Percentiles rank a stretch among this genome's conserved stretches.
Evolutionary conservation across 371 early-diverging fungal genomes (phyloP).

Genomic region (Actinomucor elegans): DNA sequence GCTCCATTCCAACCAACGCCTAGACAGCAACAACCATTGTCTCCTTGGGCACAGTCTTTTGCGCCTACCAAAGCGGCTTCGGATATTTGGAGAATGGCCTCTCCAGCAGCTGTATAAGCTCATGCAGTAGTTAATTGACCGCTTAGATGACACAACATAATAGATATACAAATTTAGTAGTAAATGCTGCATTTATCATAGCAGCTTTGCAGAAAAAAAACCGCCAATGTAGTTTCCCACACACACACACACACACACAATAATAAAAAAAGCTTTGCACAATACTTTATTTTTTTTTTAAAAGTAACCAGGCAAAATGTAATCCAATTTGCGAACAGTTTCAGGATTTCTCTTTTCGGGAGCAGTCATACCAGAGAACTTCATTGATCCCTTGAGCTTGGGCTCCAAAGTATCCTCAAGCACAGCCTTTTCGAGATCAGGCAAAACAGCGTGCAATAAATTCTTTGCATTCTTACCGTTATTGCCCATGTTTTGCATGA

Average conservation of each 20-base stretch:
- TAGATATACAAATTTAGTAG: too few species aligned
- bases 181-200: too few species aligned
- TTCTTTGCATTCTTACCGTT: constrained; percentile 86
- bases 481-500: constrained; percentile 86
- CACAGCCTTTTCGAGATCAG: constrained; percentile 69
- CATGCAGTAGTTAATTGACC: constrained; percentile 11
- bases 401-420: constrained; percentile 38
- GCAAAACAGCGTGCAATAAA: constrained; percentile 78
- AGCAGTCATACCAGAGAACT: constrained; percentile 75
- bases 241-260: too few species aligned
- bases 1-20: neutral
- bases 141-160: too few species aligned
- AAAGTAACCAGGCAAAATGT: constrained; percentile 80
- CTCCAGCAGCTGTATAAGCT: constrained; percentile 2
- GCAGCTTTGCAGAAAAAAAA: neutral
- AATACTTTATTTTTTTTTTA: neutral
- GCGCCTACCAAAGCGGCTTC: neutral
- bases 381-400: constrained; percentile 75
- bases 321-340: constrained; percentile 73
- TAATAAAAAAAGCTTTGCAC: neutral
- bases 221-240: too few species aligned
- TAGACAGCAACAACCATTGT: neutral
- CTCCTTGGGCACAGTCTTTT: constrained; percentile 21
- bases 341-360: constrained; percentile 71
- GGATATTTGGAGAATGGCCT: constrained; percentile 22